Evolutionary conservation across 805 yeast species (phyloP).

Genomic region (Kodamaea kakaduensis): DNA sequence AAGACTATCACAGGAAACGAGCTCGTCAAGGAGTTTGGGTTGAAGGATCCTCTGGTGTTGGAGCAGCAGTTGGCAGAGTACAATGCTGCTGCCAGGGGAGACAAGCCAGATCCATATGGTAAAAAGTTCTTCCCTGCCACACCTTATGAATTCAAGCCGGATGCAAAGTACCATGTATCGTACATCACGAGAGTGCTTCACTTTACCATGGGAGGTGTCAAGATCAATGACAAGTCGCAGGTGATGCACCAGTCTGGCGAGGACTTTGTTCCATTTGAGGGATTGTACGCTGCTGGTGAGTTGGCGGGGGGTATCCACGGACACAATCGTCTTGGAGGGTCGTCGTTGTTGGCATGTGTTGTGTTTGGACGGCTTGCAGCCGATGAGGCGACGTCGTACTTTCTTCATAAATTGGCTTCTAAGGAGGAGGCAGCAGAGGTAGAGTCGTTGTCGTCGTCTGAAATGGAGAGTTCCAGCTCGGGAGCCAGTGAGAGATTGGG

Average conservation of each 20-base stretch:
- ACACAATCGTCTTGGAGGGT: slow-evolving; percentile 42
- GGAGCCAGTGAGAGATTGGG: slow-evolving; percentile 34
- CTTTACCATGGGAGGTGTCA: slow-evolving; percentile 70
- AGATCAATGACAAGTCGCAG: slow-evolving; percentile 45
- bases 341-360: slow-evolving; percentile 42
- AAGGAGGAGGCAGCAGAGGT: slow-evolving; percentile 3
- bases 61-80: slow-evolving; percentile 35
- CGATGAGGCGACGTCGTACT: slow-evolving; percentile 35
- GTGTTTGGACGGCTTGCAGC: slow-evolving; percentile 44
- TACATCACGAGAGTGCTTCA: slow-evolving; percentile 56
- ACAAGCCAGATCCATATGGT: slow-evolving; percentile 37
- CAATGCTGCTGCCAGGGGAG: slow-evolving; percentile 40
- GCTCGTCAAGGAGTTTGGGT: slow-evolving; percentile 39
- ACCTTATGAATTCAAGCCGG: slow-evolving; percentile 34
- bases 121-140: slow-evolving; percentile 47
- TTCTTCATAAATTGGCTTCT: slow-evolving; percentile 25
- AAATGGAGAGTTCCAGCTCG: slow-evolving; percentile 11
- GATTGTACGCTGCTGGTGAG: slow-evolving; percentile 43
- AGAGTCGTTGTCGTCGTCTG: too few relatives aligned
- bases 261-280: slow-evolving; percentile 25
- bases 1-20: slow-evolving; percentile 41
- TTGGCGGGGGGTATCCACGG: slow-evolving; percentile 47
- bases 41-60: slow-evolving; percentile 14
- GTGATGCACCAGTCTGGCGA: slow-evolving; percentile 29
- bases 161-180: slow-evolving; percentile 46